phyloP scores from a whole-genome alignment of 75 land plant genomes.

The Pinus tabuliformis region DNA sequence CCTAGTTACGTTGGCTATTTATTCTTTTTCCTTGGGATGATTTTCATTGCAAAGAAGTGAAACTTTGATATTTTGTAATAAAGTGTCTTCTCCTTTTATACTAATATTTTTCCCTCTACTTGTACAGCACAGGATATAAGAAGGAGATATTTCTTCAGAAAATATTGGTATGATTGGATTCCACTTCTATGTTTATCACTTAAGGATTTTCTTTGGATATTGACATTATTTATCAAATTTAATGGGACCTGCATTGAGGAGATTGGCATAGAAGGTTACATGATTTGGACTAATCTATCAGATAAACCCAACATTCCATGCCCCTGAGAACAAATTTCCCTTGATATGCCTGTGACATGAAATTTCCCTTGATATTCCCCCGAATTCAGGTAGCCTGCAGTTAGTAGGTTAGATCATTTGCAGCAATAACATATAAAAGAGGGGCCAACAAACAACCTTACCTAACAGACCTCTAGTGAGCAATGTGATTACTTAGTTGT shows the following conservation, averaged over 20 bases:
- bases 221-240: not conserved
- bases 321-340: too few species aligned
- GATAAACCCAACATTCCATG: not conserved
- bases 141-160: constrained; percentile 74
- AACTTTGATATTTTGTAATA: too few species aligned
- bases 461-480: too few species aligned
- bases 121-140: constrained; percentile 83
- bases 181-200: not conserved
- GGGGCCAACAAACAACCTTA: too few species aligned
- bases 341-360: too few species aligned
- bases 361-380: too few species aligned
- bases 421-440: too few species aligned
- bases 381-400: too few species aligned
- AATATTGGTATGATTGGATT: constrained; percentile 40
- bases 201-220: not conserved
- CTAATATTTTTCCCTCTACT: not conserved
- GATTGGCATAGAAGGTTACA: not conserved
- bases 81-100: not conserved
- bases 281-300: not conserved
- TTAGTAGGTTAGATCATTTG: too few species aligned
- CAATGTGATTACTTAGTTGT: too few species aligned
- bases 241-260: not conserved
- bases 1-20: not conserved
- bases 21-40: not conserved
- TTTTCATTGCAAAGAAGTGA: not conserved